phyloP scores from a whole-genome alignment of 495 filamentous ascomycete genomes.

The Platismatia glauca region DNA sequence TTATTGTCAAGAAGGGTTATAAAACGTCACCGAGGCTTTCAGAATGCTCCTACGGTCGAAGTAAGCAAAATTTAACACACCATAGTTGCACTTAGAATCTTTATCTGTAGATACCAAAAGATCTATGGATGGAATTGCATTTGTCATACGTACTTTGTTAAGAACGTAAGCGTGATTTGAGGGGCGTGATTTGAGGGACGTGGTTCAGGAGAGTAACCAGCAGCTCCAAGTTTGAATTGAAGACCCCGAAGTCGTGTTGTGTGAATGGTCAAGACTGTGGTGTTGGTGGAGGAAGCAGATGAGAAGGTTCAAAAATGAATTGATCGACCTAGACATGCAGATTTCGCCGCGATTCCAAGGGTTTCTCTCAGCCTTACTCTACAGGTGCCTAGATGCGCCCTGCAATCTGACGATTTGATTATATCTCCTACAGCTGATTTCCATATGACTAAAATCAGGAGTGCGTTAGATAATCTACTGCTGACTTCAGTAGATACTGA shows the following conservation, averaged over 20 bases:
- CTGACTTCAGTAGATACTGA: neutral
- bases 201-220: neutral
- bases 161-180: neutral
- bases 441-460: neutral
- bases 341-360: constrained; percentile 22
- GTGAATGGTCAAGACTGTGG: neutral
- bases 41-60: neutral
- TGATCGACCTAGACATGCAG: constrained; percentile 10
- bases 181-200: neutral
- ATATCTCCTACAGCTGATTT: neutral
- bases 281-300: neutral
- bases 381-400: constrained; percentile 10
- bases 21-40: neutral
- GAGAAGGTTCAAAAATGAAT: constrained; percentile 4
- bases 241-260: neutral
- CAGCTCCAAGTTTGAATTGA: too few relatives aligned
- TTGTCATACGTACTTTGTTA: neutral
- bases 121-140: neutral
- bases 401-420: neutral
- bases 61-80: neutral
- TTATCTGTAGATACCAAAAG: neutral
- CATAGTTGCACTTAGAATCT: neutral
- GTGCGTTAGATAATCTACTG: neutral
- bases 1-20: neutral
- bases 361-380: constrained; percentile 21